Conservation (phyloP, 2,329 filamentous ascomycete genomes). For the Fusarium continuum region DNA sequence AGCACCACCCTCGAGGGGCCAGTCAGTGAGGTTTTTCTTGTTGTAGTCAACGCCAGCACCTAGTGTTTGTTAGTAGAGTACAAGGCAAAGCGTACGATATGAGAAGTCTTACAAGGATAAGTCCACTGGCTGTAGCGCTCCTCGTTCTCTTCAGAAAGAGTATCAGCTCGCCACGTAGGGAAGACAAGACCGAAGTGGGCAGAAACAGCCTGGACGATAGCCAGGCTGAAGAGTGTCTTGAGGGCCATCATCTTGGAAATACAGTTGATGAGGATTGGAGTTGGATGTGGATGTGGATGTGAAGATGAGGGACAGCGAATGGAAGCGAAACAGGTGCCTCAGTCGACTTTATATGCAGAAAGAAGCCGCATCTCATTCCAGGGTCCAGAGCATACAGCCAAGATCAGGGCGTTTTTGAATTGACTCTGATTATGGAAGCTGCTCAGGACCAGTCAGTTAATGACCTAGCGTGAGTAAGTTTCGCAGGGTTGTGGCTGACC, state of each 20-base stretch:
- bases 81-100: background rate
- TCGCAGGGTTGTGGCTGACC: constrained; percentile 19
- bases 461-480: constrained; percentile 36
- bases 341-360: constrained; percentile 28
- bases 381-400: constrained; percentile 15
- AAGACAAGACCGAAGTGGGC: constrained; percentile 61
- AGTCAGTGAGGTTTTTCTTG: constrained; percentile 59
- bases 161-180: constrained; percentile 60
- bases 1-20: constrained; percentile 61
- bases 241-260: constrained; percentile 43
- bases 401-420: constrained; percentile 7
- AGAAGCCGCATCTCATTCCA: background rate
- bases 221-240: constrained; percentile 48
- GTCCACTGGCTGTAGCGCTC: constrained; percentile 58
- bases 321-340: constrained; percentile 1
- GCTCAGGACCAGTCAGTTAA: constrained; percentile 5
- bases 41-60: constrained; percentile 59
- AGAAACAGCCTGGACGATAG: constrained; percentile 49
- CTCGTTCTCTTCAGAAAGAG: constrained; percentile 51
- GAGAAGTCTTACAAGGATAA: constrained; percentile 58
- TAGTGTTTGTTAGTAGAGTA: constrained; percentile 36
- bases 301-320: background rate
- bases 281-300: background rate
- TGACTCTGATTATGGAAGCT: constrained; percentile 12
- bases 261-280: background rate